phyloP scores from a whole-genome alignment of 2,329 filamentous ascomycete genomes.

The Talaromyces sp. region DNA sequence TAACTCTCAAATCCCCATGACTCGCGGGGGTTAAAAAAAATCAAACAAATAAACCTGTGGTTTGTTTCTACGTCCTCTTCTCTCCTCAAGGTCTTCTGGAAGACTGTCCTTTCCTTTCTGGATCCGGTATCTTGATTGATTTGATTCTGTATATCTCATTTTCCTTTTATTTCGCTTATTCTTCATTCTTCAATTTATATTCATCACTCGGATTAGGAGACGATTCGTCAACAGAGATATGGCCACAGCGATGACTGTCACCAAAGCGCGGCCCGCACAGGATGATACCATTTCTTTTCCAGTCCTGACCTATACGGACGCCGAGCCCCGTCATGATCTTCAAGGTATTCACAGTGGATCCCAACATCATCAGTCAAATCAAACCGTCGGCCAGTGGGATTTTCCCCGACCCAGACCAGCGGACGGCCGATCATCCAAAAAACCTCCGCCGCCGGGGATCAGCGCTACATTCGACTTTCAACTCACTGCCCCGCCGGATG shows the following conservation, averaged over 20 bases:
- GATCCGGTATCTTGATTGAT: conserved; percentile 18
- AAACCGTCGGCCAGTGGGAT: conserved; percentile 13
- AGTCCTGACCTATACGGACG: conserved; percentile 36
- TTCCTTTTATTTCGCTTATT: conserved; percentile 7
- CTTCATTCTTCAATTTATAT: conserved; percentile 1
- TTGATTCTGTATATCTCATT: conserved; percentile 6
- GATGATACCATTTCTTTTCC: conserved; percentile 35
- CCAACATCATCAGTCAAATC: conserved; percentile 11
- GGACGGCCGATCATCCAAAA: conserved; percentile 19
- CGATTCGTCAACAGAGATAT: conserved; percentile 19
- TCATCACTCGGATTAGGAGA: neutral
- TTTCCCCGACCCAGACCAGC: conserved; percentile 26
- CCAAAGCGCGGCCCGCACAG: conserved; percentile 33
- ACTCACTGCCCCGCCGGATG: conserved; percentile 30
- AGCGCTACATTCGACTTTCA: conserved; percentile 34
- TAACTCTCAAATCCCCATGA: neutral
- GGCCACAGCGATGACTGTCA: conserved; percentile 33
- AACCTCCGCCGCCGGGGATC: conserved; percentile 14
- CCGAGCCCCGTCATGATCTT: conserved; percentile 35
- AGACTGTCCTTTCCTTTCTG: conserved; percentile 42
- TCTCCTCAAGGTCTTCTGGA: conserved; percentile 39
- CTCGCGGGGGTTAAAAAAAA: neutral
- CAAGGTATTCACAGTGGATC: conserved; percentile 18
- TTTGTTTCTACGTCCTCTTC: conserved; percentile 11
- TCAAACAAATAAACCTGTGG: neutral